Evolutionary conservation across 108 stramenopile genomes (phyloP), one percentile per base, ranked within the genome.

Genomic region (Cyclotella cryptica): DNA sequence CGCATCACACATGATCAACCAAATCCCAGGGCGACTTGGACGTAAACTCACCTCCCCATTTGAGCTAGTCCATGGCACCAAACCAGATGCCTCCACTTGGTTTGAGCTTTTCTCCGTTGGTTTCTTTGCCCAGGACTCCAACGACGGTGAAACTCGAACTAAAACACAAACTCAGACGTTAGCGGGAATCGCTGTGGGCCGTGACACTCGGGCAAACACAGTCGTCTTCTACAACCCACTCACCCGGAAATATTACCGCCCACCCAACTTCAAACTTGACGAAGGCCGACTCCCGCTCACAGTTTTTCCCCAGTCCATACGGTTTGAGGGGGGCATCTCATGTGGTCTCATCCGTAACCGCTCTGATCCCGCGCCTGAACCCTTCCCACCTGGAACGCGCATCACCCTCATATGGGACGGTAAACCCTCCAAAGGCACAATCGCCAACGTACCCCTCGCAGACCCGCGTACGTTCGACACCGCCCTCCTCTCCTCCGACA

Each of bases 211-310:
- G 1, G 47, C 60, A 18, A 72, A 72, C 22, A 62, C 44, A 8
- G n/a, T 46, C n/a, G 35, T 43, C 15, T 71, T 71, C 55, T 71
- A 62, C 45, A 62, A 49, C 53, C 71, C 71, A 0, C 21, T 65
- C 10, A 52, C 73, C 61, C 0, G 17, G 0, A 1, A 26, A 6
- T 74, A 62, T 21, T 72, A 62, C 24, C 59, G 27, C 7, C 60
- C 70, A 12, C 54, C 69, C n/a, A 5, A n/a, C 30, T 73, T 52
- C 47, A 51, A 52, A n/a, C 28, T 74, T 0, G 64, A 65, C 42
- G 64, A 74, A 30, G 55, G 73, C 39, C 35, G 0, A 39, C 73
- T 54, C 40, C 63, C 64, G 13, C 3, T 52, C 64, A 66, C 62
- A 1, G 42, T 40, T 28, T 61, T 62, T 40, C 59, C 71, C 35